Percentiles rank a stretch among this genome's conserved stretches.
phyloP scores from a whole-genome alignment of 2,329 filamentous ascomycete genomes.

The Fusarium ramigenum region DNA sequence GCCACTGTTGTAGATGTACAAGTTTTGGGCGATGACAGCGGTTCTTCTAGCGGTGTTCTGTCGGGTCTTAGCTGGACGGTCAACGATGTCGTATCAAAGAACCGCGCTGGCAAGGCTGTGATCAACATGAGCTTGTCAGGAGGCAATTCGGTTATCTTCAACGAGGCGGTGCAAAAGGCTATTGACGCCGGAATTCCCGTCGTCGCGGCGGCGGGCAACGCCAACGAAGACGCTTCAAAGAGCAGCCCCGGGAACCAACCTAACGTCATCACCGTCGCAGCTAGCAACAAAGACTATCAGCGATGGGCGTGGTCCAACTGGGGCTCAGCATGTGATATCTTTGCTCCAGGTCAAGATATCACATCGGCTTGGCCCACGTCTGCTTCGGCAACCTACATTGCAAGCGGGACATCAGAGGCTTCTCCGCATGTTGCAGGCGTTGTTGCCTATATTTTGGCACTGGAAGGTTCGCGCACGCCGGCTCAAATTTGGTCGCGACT shows the following conservation, averaged over 20 bases:
- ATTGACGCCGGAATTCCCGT: slow-evolving; percentile 47
- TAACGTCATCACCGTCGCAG: slow-evolving; percentile 40
- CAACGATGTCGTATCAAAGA: slow-evolving; percentile 43
- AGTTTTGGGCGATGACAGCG: neutral
- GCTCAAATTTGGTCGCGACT: slow-evolving; percentile 10
- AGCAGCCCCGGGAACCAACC: slow-evolving; percentile 30
- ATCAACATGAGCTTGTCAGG: slow-evolving; percentile 55
- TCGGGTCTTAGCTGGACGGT: slow-evolving; percentile 47
- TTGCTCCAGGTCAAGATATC: slow-evolving; percentile 9
- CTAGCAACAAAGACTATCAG: slow-evolving; percentile 45
- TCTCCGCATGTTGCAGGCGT: slow-evolving; percentile 37
- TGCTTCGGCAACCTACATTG: neutral
- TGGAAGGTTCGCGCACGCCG: slow-evolving; percentile 24
- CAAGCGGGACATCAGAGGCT: slow-evolving; percentile 31
- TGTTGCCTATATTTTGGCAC: slow-evolving; percentile 27
- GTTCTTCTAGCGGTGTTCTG: slow-evolving; percentile 30
- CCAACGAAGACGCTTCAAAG: neutral
- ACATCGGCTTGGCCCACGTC: slow-evolving; percentile 42
- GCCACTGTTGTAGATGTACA: slow-evolving; percentile 11
- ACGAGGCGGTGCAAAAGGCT: slow-evolving; percentile 28
- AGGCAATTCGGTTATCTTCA: neutral
- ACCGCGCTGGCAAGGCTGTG: slow-evolving; percentile 47
- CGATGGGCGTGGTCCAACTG: slow-evolving; percentile 57
- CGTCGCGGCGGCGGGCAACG: slow-evolving; percentile 46
- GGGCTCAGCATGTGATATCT: slow-evolving; percentile 37